Evolutionary conservation across 2,329 filamentous ascomycete genomes (phyloP), one percentile per base, ranked within the genome.

Genomic region (Venturia carpophila): DNA sequence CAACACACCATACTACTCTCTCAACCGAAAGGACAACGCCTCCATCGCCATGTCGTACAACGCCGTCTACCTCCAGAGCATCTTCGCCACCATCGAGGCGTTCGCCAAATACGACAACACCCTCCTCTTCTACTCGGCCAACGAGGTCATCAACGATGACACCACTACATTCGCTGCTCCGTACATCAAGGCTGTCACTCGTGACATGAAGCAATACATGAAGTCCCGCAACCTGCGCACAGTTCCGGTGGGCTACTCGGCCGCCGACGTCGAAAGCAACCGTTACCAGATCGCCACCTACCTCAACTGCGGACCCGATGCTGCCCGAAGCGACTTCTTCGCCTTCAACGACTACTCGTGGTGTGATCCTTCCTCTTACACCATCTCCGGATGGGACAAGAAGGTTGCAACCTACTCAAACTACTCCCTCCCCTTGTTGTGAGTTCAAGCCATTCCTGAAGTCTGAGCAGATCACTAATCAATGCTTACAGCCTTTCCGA

Each of bases 321-420:
- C 92, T 69, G 86, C 88, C 79, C 88, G 92, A 70, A 90, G 87
- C 71, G 92, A 96, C 77, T 93, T 93, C 80, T 93, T 92, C 72
- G 89, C 88, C 67, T 92, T 92, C 79, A 94, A 94, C 79, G 90
- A 93, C 78, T 93, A 93, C 79, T 92, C 90, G 2, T 93, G 88
- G 88, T 93, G 90, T 77, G 87, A 85, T 71, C 82, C 87, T 68
- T 87, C 86, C 60, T 81, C 85, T 70, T 92, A 89, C 79, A 75
- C 77, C 60, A 80, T 77, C 58, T 88, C 92, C 49, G 91, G 90
- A 70, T 97, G 92, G 91, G 84, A 91, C 76, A 77, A 88, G 74
- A 96, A 96, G 84, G 92, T 96, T 68, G 83, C 89, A 81, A 91
- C 89, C 79, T 96, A 93, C 78, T 87, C 84, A 68, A 85, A 89